Conservation (phyloP, 768 basidiomycete genomes). For the Dendrothele bispora region DNA sequence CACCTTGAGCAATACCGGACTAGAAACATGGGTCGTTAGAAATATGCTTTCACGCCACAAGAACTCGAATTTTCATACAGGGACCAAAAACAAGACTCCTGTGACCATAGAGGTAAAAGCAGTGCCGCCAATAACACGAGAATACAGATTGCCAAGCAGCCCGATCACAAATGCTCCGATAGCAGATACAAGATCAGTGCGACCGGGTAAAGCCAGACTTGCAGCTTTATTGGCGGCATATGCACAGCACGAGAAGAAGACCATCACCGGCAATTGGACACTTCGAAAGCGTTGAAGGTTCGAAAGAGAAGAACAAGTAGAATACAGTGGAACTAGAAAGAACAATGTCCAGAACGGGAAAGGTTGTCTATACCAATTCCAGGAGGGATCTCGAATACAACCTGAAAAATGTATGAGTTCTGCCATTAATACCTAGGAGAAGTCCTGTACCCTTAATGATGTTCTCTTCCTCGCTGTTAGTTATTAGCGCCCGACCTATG, state of each 20-base stretch:
- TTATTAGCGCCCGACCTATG: conserved; percentile 43
- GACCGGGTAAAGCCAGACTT: conserved; percentile 59
- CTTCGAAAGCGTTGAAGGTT: conserved; percentile 75
- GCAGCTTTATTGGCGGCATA: conserved; percentile 70
- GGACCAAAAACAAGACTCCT: conserved; percentile 87
- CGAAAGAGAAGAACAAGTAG: conserved; percentile 69
- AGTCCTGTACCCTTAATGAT: conserved; percentile 52
- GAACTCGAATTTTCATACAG: conserved; percentile 49
- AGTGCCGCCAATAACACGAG: conserved; percentile 71
- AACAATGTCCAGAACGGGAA: conserved; percentile 84
- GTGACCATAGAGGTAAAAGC: conserved; percentile 93
- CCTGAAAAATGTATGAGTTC: conserved; percentile 40
- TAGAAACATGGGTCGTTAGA: conserved; percentile 29
- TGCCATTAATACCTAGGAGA: background rate
- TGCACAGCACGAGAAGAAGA: conserved; percentile 72
- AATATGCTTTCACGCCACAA: background rate
- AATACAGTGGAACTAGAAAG: conserved; percentile 74
- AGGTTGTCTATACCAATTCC: conserved; percentile 77
- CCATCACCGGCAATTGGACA: conserved; percentile 75
- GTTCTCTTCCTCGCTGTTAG: conserved; percentile 35
- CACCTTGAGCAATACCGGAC: conserved; percentile 78
- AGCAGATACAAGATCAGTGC: conserved; percentile 75
- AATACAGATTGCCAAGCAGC: conserved; percentile 80
- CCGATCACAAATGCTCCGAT: conserved; percentile 79
- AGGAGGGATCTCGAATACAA: conserved; percentile 70